phyloP scores from a whole-genome alignment of 2,329 filamentous ascomycete species.

The Scortechinia acanthostroma region DNA sequence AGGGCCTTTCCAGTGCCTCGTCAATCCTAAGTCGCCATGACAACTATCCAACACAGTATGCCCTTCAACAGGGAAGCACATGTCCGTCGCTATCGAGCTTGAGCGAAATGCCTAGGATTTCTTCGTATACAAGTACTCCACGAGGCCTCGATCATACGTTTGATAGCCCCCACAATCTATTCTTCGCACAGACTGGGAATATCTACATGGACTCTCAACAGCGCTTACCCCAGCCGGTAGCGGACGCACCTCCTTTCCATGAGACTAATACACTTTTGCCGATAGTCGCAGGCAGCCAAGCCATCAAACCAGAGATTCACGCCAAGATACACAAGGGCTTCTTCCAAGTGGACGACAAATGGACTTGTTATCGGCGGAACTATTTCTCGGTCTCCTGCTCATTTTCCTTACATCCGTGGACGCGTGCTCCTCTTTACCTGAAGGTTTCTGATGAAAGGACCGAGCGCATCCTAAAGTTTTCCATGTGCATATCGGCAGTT shows the following conservation, averaged over 20 bases:
- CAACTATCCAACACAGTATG: no score
- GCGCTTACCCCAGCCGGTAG: not conserved
- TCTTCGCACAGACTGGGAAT: no score
- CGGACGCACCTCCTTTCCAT: not conserved
- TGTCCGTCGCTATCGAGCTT: no score
- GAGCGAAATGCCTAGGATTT: no score
- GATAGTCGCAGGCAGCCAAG: not conserved
- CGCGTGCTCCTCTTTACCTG: conserved; percentile 31
- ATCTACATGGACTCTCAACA: not conserved
- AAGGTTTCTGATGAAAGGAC: conserved; percentile 10
- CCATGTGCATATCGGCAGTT: conserved; percentile 61
- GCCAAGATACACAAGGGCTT: conserved; percentile 63
- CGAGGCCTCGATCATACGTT: not conserved
- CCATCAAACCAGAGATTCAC: conserved; percentile 42
- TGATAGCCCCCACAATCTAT: not conserved
- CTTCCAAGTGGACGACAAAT: conserved; percentile 57
- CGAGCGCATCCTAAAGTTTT: conserved; percentile 46
- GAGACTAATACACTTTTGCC: not conserved
- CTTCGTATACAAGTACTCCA: not conserved
- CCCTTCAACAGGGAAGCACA: no score
- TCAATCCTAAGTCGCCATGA: no score
- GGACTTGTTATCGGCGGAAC: conserved; percentile 70
- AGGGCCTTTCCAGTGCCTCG: no score
- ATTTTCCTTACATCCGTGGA: conserved; percentile 43
- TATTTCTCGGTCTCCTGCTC: conserved; percentile 65